Percentiles rank a stretch among this genome's conserved stretches.
These are phyloP conservation scores for Fusarium robinianum DNA, from an alignment of 2,329 filamentous ascomycete genomes.

Conservation along the genomic window DNA sequence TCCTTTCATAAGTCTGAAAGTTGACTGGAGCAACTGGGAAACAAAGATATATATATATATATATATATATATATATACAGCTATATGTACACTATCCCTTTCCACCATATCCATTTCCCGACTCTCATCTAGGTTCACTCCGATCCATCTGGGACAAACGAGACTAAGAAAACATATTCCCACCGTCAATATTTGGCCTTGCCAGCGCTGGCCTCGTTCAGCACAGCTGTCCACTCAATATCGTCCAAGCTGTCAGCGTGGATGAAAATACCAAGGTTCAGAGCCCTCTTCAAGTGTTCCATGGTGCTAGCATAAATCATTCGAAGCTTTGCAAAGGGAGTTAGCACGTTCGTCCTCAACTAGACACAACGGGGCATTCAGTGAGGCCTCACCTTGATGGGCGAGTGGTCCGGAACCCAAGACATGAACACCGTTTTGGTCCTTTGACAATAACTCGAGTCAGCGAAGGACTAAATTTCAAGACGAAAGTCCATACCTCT, in stretches of 20 bases:
- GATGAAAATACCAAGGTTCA: constrained; percentile 21
- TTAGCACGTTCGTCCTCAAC: neutral
- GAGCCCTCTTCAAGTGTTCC: constrained; percentile 26
- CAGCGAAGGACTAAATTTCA: no score
- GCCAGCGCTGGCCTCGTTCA: constrained; percentile 17
- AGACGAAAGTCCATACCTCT: no score
- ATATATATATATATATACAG: no score
- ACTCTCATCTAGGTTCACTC: no score
- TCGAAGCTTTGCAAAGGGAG: constrained; percentile 11
- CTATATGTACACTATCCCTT: no score
- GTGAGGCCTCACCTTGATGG: constrained; percentile 18
- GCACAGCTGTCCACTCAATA: constrained; percentile 17
- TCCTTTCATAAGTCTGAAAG: no score
- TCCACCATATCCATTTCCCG: no score
- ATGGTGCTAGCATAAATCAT: constrained; percentile 31
- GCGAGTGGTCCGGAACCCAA: constrained; percentile 19
- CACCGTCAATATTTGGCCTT: constrained; percentile 12
- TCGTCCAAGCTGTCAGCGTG: constrained; percentile 23
- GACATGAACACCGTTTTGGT: constrained; percentile 26
- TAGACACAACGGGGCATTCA: neutral
- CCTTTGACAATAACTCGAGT: neutral
- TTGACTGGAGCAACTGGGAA: no score
- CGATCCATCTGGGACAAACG: no score
- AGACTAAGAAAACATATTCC: no score
- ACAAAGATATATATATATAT: no score